Conservation (phyloP, 768 basidiomycete species). For the Boletus patriciae region DNA sequence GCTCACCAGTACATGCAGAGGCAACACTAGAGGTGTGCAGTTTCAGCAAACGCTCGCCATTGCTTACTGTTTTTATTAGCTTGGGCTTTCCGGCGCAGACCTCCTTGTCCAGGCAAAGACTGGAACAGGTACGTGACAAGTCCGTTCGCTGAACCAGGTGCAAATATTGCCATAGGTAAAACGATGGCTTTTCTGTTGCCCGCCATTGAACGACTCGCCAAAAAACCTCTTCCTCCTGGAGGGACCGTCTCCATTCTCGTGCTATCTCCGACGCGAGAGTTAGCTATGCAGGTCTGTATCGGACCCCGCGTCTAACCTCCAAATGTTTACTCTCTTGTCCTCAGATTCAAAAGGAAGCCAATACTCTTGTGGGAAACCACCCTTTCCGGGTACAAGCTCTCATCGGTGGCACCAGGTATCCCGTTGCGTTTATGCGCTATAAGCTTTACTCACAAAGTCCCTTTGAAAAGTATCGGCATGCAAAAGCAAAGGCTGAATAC, state of each 20-base stretch:
- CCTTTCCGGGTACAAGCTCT: conserved; percentile 46
- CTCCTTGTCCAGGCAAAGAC: conserved; percentile 56
- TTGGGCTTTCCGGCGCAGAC: conserved; percentile 43
- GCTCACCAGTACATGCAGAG: conserved; percentile 22
- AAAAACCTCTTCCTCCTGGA: conserved; percentile 34
- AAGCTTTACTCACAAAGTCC: conserved; percentile 1
- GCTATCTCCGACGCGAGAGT: conserved; percentile 71
- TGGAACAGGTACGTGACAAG: conserved; percentile 51
- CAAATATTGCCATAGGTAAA: conserved; percentile 44
- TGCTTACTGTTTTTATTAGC: conserved; percentile 24
- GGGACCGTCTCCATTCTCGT: conserved; percentile 57
- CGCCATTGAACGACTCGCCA: conserved; percentile 62
- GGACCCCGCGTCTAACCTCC: neutral
- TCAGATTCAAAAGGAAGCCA: conserved; percentile 64
- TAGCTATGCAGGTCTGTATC: conserved; percentile 66
- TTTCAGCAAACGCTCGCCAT: neutral
- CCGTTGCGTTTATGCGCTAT: neutral
- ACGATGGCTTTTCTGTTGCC: conserved; percentile 78
- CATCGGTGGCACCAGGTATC: conserved; percentile 57
- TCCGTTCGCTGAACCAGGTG: neutral
- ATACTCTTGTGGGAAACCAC: conserved; percentile 42
- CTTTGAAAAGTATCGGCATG: conserved; percentile 19
- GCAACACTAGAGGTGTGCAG: conserved; percentile 41
- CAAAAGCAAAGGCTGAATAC: conserved; percentile 30
- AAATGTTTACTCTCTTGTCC: conserved; percentile 23